These are phyloP conservation scores for Botrytis medusae DNA, from an alignment of 2,329 filamentous ascomycete species.

Conservation along the genomic window DNA sequence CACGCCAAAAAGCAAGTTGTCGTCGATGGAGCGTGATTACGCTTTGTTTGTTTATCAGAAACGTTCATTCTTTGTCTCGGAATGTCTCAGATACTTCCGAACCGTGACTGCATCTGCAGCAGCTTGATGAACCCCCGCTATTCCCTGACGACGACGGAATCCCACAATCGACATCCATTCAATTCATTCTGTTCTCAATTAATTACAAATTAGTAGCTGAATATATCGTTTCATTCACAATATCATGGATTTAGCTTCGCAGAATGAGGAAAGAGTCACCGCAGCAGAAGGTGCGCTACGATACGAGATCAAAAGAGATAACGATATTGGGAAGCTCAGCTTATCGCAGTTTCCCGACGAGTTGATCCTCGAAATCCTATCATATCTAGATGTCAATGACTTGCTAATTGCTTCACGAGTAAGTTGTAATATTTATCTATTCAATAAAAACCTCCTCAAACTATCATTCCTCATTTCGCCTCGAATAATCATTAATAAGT, in stretches of 20 bases:
- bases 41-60: conserved; percentile 1
- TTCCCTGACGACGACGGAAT: conserved; percentile 5
- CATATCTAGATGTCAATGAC: conserved; percentile 48
- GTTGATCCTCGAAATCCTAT: conserved; percentile 46
- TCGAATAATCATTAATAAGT: not conserved
- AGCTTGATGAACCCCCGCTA: conserved; percentile 18
- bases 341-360: conserved; percentile 36
- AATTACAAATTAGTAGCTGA: not conserved
- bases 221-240: not conserved
- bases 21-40: not conserved
- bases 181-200: not conserved
- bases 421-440: not conserved
- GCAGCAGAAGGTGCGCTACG: not conserved
- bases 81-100: conserved; percentile 19
- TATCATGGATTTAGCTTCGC: not conserved
- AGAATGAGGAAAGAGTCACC: not conserved
- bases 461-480: too few species aligned
- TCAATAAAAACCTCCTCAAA: not conserved
- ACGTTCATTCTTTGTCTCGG: conserved; percentile 17
- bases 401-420: conserved; percentile 25
- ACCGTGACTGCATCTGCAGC: conserved; percentile 14
- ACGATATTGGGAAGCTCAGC: not conserved
- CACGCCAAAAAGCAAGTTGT: not conserved
- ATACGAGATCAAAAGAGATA: not conserved
- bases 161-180: not conserved